Evolutionary conservation across 2,329 filamentous ascomycete species (phyloP), one percentile per base, ranked within the genome.

Genomic region (Trichoderma sp.): DNA sequence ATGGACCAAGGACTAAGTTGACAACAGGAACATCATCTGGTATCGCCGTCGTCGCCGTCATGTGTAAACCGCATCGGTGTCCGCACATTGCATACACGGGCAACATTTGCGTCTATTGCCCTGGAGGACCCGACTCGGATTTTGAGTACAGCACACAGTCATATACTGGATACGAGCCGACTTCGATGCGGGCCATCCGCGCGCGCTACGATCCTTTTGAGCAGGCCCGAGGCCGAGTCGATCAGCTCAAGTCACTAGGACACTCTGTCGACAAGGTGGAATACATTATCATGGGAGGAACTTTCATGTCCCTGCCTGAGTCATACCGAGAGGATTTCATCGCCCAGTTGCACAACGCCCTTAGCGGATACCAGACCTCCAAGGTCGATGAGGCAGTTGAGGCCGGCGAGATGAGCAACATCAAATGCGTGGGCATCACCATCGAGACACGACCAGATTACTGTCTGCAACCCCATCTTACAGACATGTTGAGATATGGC

Each of bases 221-320:
- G 80, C 95, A 99, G 82, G 95, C 95, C 17, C 87, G 95, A 77
- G 95, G 95, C 50, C 89, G 95, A 73, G 94, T 99, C 6, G 96
- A 99, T 74, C 95, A 99, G 81, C 93, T 99, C 76, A 96, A 97
- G 79, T 92, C 92, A 2, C 85, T 99, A 0, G 95, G 95, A 0
- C 95, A 99, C 79, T 97, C 93, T 54, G 95, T 99, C 57, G 95
- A 99, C 82, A 99, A 99, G 79, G 95, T 99, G 27, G 95, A 99
- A 82, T 99, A 98, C 79, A 99, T 99, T 76, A 97, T 99, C 77
- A 99, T 99, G 95, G 95, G 95, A 69, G 95, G 95, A 72, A 99
- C 95, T 0, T 99, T 99, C 80, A 99, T 99, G 96, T 98, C 94
- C 3, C 81, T 99, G 29, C 86, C 94, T 9, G 89, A 93, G 74